Conservation (phyloP, 2,329 filamentous ascomycete species). For the Dichotomopilus funicola region DNA sequence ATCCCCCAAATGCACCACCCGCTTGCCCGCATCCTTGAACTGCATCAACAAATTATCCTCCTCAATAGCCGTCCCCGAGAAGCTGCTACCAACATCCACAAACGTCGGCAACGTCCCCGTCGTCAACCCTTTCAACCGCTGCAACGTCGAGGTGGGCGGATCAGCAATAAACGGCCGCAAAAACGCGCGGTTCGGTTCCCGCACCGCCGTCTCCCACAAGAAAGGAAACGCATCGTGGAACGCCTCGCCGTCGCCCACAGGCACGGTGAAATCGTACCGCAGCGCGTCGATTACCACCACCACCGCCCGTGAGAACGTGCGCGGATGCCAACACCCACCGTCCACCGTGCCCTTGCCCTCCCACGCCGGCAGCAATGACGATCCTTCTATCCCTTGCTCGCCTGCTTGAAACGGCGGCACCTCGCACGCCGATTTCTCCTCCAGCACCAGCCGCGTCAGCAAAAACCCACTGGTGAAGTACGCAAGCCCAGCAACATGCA, state of each 20-base stretch:
- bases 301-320: constrained; percentile 85
- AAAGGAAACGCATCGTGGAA: constrained; percentile 88
- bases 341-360: constrained; percentile 39
- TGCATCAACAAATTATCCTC: constrained; percentile 76
- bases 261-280: constrained; percentile 93
- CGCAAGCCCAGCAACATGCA: constrained; percentile 76
- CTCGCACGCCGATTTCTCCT: constrained; percentile 66
- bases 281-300: constrained; percentile 88
- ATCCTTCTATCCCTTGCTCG: background rate
- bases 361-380: constrained; percentile 33
- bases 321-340: constrained; percentile 91
- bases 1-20: constrained; percentile 89
- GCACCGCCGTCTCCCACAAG: constrained; percentile 72
- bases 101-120: constrained; percentile 95
- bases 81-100: constrained; percentile 88
- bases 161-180: constrained; percentile 94
- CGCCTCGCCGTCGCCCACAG: constrained; percentile 51
- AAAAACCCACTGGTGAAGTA: constrained; percentile 95
- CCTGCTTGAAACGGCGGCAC: constrained; percentile 48
- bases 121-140: constrained; percentile 86
- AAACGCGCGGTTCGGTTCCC: constrained; percentile 74
- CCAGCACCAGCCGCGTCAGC: constrained; percentile 74
- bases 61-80: constrained; percentile 89
- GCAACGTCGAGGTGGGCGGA: constrained; percentile 87
- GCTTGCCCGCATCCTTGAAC: constrained; percentile 58